phyloP scores from a whole-genome alignment of 2,329 filamentous ascomycete genomes.

The Fusarium brevicatenulatum region DNA sequence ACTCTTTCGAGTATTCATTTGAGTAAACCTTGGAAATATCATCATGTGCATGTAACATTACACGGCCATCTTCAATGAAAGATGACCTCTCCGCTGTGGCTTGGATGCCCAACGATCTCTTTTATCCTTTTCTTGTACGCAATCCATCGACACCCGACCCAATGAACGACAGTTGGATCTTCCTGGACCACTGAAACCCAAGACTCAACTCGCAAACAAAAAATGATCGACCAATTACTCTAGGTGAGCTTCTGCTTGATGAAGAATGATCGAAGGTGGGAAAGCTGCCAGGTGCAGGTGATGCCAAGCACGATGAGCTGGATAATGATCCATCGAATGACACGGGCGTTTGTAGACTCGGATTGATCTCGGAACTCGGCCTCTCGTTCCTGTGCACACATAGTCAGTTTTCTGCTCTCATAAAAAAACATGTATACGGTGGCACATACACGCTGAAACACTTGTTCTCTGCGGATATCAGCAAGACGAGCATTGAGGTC shows the following conservation, averaged over 20 bases:
- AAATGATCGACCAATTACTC: conserved; percentile 23
- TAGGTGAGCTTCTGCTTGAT: conserved; percentile 99
- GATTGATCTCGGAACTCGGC: conserved; percentile 98
- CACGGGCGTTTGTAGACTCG: conserved; percentile 89
- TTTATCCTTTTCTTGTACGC: conserved; percentile 9
- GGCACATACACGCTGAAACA: conserved; percentile 85
- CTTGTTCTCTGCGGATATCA: conserved; percentile 92
- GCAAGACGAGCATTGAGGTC: conserved; percentile 88
- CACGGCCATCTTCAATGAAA: conserved; percentile 16
- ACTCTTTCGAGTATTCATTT: conserved; percentile 12
- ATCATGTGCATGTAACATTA: conserved; percentile 42
- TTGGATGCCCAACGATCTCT: conserved; percentile 23
- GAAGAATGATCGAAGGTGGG: conserved; percentile 95
- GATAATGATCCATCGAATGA: conserved; percentile 93
- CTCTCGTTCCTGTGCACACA: conserved; percentile 80
- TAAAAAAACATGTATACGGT: not conserved
- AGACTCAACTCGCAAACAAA: conserved; percentile 13
- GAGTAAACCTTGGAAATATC: conserved; percentile 29
- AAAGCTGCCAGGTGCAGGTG: conserved; percentile 97
- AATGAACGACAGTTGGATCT: conserved; percentile 4
- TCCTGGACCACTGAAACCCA: not conserved
- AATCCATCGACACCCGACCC: conserved; percentile 22
- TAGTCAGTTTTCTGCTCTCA: conserved; percentile 11
- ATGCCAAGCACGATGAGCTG: conserved; percentile 85
- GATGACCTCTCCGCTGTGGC: conserved; percentile 5